Conservation (phyloP, 2,329 filamentous ascomycete species). For the Penicillium sp. region DNA sequence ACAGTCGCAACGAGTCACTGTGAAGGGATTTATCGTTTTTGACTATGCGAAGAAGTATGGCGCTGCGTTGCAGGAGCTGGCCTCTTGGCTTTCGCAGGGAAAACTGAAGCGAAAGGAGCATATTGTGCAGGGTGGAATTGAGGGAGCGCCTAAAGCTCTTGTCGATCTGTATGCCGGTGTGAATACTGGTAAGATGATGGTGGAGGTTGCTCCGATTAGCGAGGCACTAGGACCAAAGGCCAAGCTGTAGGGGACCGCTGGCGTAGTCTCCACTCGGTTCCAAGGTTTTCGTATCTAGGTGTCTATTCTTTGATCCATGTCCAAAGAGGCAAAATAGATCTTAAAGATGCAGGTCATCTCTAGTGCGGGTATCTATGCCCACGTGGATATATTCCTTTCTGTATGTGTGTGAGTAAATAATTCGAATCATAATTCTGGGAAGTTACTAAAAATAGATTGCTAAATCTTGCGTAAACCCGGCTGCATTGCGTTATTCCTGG, state of each 20-base stretch:
- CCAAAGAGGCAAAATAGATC: too few relatives aligned
- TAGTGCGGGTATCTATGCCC: too few relatives aligned
- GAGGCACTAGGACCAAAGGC: conserved; percentile 37
- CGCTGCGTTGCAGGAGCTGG: conserved; percentile 60
- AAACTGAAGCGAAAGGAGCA: conserved; percentile 72
- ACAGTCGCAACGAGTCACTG: conserved; percentile 45
- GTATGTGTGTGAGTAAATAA: too few relatives aligned
- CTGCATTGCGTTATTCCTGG: too few relatives aligned
- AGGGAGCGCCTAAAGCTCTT: conserved; percentile 63
- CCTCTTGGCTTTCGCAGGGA: conserved; percentile 68
- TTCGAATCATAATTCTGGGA: too few relatives aligned
- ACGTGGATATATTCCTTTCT: too few relatives aligned
- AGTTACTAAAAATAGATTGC: too few relatives aligned
- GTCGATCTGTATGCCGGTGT: conserved; percentile 65
- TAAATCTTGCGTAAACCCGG: too few relatives aligned
- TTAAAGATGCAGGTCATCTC: too few relatives aligned
- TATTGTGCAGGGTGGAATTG: conserved; percentile 68
- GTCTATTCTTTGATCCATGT: background rate
- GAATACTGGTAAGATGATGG: conserved; percentile 68
- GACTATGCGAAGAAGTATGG: conserved; percentile 63
- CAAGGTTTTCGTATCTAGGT: too few relatives aligned
- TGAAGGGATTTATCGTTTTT: conserved; percentile 73
- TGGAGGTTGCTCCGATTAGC: conserved; percentile 41
- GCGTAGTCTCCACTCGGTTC: background rate
- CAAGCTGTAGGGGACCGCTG: conserved; percentile 39